Conservation (phyloP, 129 eudicot species). For the Glebionis coronaria region DNA sequence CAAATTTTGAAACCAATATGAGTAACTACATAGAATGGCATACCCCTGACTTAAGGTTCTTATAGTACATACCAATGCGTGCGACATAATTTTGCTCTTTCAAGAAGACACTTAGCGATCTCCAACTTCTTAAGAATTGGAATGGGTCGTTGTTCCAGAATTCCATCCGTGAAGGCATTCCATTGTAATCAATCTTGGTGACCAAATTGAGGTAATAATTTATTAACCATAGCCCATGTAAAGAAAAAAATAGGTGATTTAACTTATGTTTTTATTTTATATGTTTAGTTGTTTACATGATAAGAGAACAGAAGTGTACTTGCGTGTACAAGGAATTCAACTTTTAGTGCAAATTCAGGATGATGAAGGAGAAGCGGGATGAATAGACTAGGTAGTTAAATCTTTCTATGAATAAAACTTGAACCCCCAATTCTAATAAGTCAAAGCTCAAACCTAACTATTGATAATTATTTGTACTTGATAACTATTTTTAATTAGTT, state of each 20-base stretch:
- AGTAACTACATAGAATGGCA: conserved; percentile 79
- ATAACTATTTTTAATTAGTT: too few relatives aligned
- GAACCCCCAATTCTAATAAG: too few relatives aligned
- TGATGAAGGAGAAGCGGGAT: too few relatives aligned
- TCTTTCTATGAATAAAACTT: too few relatives aligned
- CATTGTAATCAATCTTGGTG: conserved; percentile 71
- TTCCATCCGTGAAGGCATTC: conserved; percentile 76
- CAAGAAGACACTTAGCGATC: conserved; percentile 71
- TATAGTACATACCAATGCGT: conserved; percentile 75
- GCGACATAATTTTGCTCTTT: conserved; percentile 65
- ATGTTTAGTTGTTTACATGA: too few relatives aligned
- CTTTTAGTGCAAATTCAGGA: too few relatives aligned
- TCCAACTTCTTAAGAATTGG: conserved; percentile 67
- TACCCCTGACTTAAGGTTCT: conserved; percentile 74
- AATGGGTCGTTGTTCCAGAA: conserved; percentile 74
- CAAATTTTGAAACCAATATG: conserved; percentile 69
- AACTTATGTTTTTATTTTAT: background rate
- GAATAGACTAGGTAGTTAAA: too few relatives aligned
- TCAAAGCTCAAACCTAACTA: too few relatives aligned
- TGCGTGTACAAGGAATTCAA: too few relatives aligned
- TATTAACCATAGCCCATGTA: background rate
- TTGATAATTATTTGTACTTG: too few relatives aligned
- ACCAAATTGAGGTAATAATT: conserved; percentile 53
- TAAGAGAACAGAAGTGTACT: too few relatives aligned
- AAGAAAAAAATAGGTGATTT: background rate